Percentiles rank a stretch among this genome's conserved stretches.
phyloP scores from a whole-genome alignment of 2,329 filamentous ascomycete species.

The Dactylellina cionopaga region DNA sequence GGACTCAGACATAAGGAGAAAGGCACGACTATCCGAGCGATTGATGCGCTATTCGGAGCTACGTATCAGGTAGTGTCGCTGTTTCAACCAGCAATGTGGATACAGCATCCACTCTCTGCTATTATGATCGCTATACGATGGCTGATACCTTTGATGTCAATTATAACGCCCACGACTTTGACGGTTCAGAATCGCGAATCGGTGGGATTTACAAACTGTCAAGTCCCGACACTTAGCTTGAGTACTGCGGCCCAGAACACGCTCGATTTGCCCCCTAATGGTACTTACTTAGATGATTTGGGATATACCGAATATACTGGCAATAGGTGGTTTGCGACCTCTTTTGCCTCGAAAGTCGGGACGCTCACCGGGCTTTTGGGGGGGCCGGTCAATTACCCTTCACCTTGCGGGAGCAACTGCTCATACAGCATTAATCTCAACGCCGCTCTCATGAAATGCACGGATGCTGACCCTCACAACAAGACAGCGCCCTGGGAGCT shows the following conservation, averaged over 20 bases:
- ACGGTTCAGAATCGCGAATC: conserved; percentile 31
- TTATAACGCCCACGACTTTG: conserved; percentile 42
- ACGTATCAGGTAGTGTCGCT: conserved; percentile 43
- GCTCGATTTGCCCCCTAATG: not conserved
- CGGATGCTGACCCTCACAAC: conserved; percentile 21
- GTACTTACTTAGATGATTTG: conserved; percentile 16
- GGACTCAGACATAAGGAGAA: conserved; percentile 14
- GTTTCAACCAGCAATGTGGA: conserved; percentile 41
- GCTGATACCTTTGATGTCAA: conserved; percentile 44
- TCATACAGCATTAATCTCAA: conserved; percentile 36
- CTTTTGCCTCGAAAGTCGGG: conserved; percentile 29
- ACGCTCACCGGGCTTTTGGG: conserved; percentile 33
- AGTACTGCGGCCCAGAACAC: not conserved
- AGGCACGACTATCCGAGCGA: conserved; percentile 37
- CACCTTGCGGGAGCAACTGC: conserved; percentile 47
- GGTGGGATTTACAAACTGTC: conserved; percentile 1
- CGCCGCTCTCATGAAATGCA: conserved; percentile 35
- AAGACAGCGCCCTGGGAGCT: conserved; percentile 26
- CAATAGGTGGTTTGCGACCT: conserved; percentile 10
- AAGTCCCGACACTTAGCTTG: conserved; percentile 37
- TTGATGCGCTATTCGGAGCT: conserved; percentile 47
- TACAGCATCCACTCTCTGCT: conserved; percentile 29
- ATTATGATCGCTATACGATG: conserved; percentile 41
- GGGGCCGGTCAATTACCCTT: conserved; percentile 20
- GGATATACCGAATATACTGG: conserved; percentile 32